Base-by-base conservation (phyloP, 805 yeast genomes). In the Hanseniaspora vineae region DNA sequence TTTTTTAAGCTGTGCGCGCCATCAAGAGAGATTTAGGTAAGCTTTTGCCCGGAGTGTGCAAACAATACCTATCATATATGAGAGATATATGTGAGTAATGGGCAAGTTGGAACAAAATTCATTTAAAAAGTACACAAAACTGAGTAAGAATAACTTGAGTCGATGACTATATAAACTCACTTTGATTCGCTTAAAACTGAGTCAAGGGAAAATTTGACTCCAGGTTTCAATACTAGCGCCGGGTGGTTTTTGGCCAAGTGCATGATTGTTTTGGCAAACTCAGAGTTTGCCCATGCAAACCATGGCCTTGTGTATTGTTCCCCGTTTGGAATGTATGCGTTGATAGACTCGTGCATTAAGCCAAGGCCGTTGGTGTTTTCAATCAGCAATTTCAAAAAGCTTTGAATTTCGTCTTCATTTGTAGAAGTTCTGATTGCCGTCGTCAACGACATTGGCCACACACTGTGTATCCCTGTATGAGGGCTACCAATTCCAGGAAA, bases 231-330 rank as follows among this genome's bases (percentile, higher is more conserved):
- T 13, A 86, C 74, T 53, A 85, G 65, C 56, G 82, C 75, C 0
- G 95, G 95, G 58, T 82, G 84, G 46, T 83, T 67, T 49, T 72
- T 66, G 2, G 90, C 88, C 51, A 87, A 65, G 55, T 85, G 81
- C 43, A 87, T 61, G n/a, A 87, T 80, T 0, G 94, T 81, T 62
- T 84, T 84, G 18, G 88, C 96, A 66, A 87, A 85, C 63, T 88
- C 96, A 1, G 94, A 79, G 59, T 87, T 87, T 55, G 94, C 84
- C 96, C 96, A 87, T 5, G 95, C 82, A 67, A 88, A 88, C 96
- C 96, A 87, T 2, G 92, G 76, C 50, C 96, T 68, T 0, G 95
- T 84, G 59, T 64, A 88, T n/a, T 62, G 63, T 10, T 51, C 48
- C 1, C 77, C 79, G 1, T 53, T 50, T 2, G 67, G 67, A 6